Evolutionary conservation across 208 protist genomes (phyloP).

Genomic region (Leishmania turanica): DNA sequence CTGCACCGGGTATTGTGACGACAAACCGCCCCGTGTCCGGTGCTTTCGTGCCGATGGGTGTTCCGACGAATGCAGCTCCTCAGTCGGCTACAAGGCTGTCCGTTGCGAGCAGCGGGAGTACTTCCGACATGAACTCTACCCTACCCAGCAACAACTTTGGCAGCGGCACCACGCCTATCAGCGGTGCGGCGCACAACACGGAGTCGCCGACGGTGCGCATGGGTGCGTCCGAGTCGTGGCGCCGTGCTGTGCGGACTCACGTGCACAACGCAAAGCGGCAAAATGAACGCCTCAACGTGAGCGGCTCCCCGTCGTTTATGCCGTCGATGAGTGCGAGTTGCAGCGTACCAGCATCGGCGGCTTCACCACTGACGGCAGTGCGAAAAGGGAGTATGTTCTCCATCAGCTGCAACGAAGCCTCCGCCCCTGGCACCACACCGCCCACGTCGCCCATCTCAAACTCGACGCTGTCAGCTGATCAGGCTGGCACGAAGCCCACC

Average conservation of each 20-base stretch:
- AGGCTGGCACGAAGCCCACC: background rate
- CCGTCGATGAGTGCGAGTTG: background rate
- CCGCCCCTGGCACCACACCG: background rate
- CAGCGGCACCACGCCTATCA: background rate
- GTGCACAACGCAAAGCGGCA: background rate
- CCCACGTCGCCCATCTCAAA: background rate
- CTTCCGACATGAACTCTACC: background rate
- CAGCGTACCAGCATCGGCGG: background rate
- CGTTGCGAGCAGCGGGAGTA: background rate
- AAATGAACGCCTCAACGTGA: background rate
- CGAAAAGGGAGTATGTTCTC: background rate
- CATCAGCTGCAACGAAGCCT: background rate
- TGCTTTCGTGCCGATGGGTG: background rate
- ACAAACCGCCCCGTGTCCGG: background rate
- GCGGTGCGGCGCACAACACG: background rate
- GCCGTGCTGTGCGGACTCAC: slow-evolving; percentile 10
- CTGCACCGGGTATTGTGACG: background rate
- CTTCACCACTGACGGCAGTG: background rate
- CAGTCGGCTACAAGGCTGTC: background rate
- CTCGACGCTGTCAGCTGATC: background rate
- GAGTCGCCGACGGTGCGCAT: slow-evolving; percentile 3
- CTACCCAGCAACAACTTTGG: background rate
- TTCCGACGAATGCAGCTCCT: background rate
- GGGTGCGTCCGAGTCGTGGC: slow-evolving; percentile 17
- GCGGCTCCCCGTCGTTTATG: background rate